Percentiles rank a stretch among this genome's conserved stretches.
These are phyloP conservation scores for Salvia hispanica DNA, from an alignment of 257 asterid species.

Conservation along the genomic window DNA sequence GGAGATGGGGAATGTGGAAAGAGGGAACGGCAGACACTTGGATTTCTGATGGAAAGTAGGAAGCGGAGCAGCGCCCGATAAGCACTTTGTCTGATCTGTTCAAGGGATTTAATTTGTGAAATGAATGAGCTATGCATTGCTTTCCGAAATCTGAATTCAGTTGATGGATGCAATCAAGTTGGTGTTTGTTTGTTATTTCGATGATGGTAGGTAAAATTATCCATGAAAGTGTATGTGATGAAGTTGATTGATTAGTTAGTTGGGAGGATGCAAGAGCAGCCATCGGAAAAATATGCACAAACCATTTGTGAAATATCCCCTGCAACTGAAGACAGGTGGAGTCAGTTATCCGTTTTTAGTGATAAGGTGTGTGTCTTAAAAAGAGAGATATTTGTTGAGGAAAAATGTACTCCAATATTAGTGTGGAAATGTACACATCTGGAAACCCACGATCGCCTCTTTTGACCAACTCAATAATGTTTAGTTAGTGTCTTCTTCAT, in stretches of 20 bases:
- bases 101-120: conserved; percentile 3
- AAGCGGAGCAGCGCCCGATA: background rate
- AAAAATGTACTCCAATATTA: conserved; percentile 25
- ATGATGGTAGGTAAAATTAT: background rate
- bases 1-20: conserved; percentile 96
- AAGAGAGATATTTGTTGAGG: too few species aligned
- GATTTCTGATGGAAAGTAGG: conserved; percentile 48
- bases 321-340: too few species aligned
- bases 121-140: background rate
- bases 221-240: background rate
- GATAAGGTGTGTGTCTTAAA: too few species aligned
- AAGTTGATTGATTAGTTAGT: too few species aligned
- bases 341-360: too few species aligned
- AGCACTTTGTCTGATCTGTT: background rate
- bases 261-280: too few species aligned
- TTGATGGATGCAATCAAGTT: background rate
- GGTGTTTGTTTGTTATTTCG: background rate
- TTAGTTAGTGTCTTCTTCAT: too few species aligned
- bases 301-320: too few species aligned
- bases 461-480: too few species aligned
- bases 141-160: background rate
- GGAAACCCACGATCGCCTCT: too few species aligned
- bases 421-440: too few species aligned
- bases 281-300: too few species aligned
- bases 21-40: conserved; percentile 65